phyloP scores from a whole-genome alignment of 2,329 filamentous ascomycete genomes.

The Penicillium sp. region DNA sequence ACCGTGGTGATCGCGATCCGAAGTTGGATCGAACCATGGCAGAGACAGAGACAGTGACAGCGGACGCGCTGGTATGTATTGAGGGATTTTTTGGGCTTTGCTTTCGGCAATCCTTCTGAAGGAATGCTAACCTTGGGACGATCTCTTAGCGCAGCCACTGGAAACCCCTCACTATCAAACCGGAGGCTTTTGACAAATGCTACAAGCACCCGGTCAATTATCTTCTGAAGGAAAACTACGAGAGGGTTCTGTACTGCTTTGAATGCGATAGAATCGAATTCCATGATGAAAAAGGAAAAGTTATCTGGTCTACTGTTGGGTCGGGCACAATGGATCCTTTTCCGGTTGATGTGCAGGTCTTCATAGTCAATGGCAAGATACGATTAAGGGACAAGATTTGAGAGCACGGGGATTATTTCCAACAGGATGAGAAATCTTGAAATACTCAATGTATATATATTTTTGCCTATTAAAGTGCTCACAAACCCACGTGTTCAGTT shows the following conservation, averaged over 20 bases:
- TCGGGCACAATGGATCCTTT: not conserved
- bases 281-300: not conserved
- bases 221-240: not conserved
- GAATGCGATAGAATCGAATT: not conserved
- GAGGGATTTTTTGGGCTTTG: not conserved
- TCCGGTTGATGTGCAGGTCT: not conserved
- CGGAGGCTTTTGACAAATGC: not conserved
- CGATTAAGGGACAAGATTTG: not conserved
- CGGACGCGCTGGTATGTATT: not conserved
- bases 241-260: not conserved
- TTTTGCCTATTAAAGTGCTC: not conserved
- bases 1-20: not conserved
- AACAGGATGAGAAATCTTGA: not conserved
- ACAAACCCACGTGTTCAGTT: not conserved
- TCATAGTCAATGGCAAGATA: not conserved
- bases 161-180: not conserved
- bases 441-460: not conserved
- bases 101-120: no score
- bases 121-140: no score
- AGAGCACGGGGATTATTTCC: not conserved
- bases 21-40: not conserved
- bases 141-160: not conserved
- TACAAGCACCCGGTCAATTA: not conserved
- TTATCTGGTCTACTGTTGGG: not conserved
- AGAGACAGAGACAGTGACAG: not conserved